phyloP scores from a whole-genome alignment of 2,329 filamentous ascomycete genomes.

The Sporothrix euskadiensis region DNA sequence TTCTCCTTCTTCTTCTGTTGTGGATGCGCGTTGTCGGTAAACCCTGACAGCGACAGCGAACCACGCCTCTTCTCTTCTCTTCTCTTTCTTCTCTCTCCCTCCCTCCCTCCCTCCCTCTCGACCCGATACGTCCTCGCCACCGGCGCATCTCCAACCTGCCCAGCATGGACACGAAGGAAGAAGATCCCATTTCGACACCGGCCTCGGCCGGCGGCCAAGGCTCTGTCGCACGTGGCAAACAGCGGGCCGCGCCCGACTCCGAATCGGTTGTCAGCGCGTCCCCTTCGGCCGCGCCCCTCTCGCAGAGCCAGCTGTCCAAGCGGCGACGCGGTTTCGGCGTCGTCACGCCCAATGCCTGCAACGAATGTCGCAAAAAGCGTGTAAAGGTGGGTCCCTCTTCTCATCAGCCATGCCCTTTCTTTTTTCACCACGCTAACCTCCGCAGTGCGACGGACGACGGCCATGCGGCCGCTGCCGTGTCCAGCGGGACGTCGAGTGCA shows the following conservation, averaged over 20 bases:
- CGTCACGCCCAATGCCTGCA: conserved; percentile 62
- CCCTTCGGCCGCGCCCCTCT: not conserved
- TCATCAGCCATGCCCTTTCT: no score
- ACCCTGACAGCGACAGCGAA: not conserved
- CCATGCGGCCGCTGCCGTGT: conserved; percentile 58
- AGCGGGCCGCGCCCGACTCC: conserved; percentile 18
- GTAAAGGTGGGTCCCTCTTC: conserved; percentile 51
- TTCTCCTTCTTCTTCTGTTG: not conserved
- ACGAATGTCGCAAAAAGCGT: conserved; percentile 62
- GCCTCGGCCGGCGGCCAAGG: not conserved
- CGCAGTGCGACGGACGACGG: conserved; percentile 59
- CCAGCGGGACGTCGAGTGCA: conserved; percentile 57
- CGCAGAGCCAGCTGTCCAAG: conserved; percentile 40
- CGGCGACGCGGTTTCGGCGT: conserved; percentile 56
- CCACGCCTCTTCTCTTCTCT: no score
- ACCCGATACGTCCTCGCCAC: not conserved
- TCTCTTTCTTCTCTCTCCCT: not conserved
- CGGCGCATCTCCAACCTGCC: not conserved
- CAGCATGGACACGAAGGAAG: conserved; percentile 12
- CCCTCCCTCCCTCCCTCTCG: not conserved
- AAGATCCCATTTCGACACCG: conserved; percentile 9
- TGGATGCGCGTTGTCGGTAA: not conserved
- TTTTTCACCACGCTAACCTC: not conserved
- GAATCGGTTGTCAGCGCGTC: not conserved
- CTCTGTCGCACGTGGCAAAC: conserved; percentile 10